Evolutionary conservation across 345 rosid species (phyloP).

Genomic region (Camelina laxa): DNA sequence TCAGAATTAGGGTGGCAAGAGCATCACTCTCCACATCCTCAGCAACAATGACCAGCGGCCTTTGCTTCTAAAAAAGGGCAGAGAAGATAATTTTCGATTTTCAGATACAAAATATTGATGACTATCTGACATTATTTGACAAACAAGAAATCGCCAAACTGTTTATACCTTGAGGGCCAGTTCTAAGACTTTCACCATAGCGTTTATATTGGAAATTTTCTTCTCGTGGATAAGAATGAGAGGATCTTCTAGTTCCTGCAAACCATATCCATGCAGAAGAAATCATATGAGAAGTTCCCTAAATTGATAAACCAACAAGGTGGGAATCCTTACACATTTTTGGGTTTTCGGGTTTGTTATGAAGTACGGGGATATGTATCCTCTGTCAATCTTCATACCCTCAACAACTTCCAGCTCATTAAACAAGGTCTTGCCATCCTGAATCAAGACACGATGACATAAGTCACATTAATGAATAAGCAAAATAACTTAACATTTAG

Average conservation of each 20-base stretch:
- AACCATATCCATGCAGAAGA: constrained; percentile 16
- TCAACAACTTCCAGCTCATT: constrained; percentile 98
- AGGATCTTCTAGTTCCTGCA: constrained; percentile 96
- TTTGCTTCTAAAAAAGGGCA: constrained; percentile 66
- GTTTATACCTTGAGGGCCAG: constrained; percentile 84
- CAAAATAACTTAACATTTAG: background rate
- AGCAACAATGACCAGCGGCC: constrained; percentile 84
- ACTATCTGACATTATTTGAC: background rate
- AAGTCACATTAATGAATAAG: background rate
- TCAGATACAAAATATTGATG: background rate
- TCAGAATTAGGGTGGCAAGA: constrained; percentile 79
- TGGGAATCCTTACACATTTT: constrained; percentile 74
- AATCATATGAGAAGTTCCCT: constrained; percentile 3
- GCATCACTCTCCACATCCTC: constrained; percentile 98
- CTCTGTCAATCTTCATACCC: constrained; percentile 98
- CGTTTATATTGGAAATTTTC: constrained; percentile 79
- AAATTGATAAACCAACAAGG: constrained; percentile 19
- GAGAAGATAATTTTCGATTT: background rate
- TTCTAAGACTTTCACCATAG: constrained; percentile 89
- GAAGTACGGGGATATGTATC: constrained; percentile 96
- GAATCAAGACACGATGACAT: constrained; percentile 32
- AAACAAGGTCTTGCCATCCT: constrained; percentile 93
- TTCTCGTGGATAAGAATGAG: constrained; percentile 95
- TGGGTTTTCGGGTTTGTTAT: constrained; percentile 86
- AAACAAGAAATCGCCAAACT: background rate